Evolutionary conservation across 331 rosid species (phyloP).

Genomic region (Quercus tomentella): DNA sequence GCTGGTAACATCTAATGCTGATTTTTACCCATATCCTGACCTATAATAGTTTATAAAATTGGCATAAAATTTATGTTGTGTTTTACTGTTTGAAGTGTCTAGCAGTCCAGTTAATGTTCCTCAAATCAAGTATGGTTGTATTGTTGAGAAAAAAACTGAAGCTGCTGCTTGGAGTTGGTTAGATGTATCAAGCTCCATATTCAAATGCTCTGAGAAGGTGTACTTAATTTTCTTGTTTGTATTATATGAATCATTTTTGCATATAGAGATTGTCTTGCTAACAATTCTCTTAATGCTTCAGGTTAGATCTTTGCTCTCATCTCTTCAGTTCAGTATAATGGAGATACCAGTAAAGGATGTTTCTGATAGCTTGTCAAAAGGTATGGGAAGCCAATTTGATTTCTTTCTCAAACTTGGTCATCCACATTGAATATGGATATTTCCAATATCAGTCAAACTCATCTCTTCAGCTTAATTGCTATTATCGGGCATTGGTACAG

Average conservation of each 20-base stretch:
- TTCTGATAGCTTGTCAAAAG: conserved; percentile 60
- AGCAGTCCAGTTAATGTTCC: conserved; percentile 92
- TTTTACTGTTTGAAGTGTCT: conserved; percentile 52
- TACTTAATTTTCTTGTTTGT: conserved; percentile 12
- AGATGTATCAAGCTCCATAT: conserved; percentile 53
- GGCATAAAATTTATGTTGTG: conserved; percentile 13
- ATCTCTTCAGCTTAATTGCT: background rate
- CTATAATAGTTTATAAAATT: background rate
- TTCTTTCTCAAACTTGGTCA: background rate
- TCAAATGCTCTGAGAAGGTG: conserved; percentile 76
- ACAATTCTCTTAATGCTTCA: conserved; percentile 30
- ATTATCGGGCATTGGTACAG: background rate
- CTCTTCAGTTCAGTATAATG: conserved; percentile 60
- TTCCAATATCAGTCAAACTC: no score
- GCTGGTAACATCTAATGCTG: conserved; percentile 62
- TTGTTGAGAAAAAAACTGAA: conserved; percentile 45
- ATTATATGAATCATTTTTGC: background rate
- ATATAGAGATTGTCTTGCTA: conserved; percentile 7
- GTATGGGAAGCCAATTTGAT: conserved; percentile 32
- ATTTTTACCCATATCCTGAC: conserved; percentile 11
- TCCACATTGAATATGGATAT: background rate
- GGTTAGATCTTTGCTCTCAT: conserved; percentile 69
- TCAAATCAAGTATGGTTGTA: conserved; percentile 69
- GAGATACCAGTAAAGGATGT: conserved; percentile 74
- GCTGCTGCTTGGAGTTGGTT: conserved; percentile 67